phyloP scores from a whole-genome alignment of 192 early-diverging fungal species.

The Phycomyces blakesleeanus region DNA sequence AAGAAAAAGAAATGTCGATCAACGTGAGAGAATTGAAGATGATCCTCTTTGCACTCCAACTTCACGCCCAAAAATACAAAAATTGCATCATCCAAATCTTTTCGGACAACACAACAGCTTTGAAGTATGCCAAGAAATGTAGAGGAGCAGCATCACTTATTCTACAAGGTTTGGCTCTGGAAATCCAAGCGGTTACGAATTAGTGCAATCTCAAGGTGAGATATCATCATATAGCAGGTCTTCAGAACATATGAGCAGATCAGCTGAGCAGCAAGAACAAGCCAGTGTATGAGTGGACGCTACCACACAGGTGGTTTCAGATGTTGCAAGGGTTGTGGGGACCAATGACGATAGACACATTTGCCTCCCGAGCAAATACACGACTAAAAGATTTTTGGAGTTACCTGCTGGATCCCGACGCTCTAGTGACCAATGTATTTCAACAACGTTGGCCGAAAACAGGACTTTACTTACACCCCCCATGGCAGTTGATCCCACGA shows the following conservation, averaged over 20 bases:
- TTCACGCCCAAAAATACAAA: conserved; percentile 4
- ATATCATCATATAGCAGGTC: conserved; percentile 6
- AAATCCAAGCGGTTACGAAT: too few relatives aligned
- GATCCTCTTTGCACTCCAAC: not conserved
- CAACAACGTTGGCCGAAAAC: conserved; percentile 13
- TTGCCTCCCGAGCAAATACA: conserved; percentile 8
- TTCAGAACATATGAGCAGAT: conserved; percentile 14
- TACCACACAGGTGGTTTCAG: not conserved
- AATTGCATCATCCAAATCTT: not conserved
- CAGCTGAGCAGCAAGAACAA: not conserved
- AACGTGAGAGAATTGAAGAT: conserved; percentile 12
- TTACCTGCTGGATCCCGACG: not conserved
- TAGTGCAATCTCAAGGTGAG: too few relatives aligned
- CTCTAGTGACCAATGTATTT: conserved; percentile 10
- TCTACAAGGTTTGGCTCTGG: conserved; percentile 10
- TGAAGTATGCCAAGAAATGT: conserved; percentile 15
- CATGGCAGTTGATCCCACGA: too few relatives aligned
- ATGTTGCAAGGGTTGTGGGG: conserved; percentile 3
- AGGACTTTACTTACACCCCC: not conserved
- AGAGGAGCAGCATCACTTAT: conserved; percentile 1
- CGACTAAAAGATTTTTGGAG: conserved; percentile 8
- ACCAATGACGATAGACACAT: conserved; percentile 2
- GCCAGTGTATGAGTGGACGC: conserved; percentile 1
- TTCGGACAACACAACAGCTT: conserved; percentile 16
- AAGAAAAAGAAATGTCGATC: conserved; percentile 7